Percentiles rank a stretch among this genome's conserved stretches.
Conservation (phyloP, 768 basidiomycete genomes). For the Hypholoma sublateritium region DNA sequence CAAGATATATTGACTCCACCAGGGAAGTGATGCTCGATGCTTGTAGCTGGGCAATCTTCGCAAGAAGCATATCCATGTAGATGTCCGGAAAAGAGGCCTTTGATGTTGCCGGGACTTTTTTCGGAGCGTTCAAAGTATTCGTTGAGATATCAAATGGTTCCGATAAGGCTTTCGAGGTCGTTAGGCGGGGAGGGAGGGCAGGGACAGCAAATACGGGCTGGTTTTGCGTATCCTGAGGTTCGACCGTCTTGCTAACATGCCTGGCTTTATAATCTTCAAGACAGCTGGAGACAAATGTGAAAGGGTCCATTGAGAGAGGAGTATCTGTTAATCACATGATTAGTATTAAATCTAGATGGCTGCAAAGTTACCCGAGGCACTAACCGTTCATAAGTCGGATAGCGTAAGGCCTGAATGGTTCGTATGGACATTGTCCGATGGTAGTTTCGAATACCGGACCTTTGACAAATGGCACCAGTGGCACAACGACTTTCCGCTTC, state of each 20-base stretch:
- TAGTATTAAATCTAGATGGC: no score
- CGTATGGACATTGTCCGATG: constrained; percentile 66
- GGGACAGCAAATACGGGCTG: constrained; percentile 47
- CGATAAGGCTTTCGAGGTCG: constrained; percentile 16
- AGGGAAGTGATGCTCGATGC: constrained; percentile 65
- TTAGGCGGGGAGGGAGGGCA: constrained; percentile 38
- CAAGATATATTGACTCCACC: constrained; percentile 72
- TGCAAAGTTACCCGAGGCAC: constrained; percentile 7
- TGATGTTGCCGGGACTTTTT: constrained; percentile 33
- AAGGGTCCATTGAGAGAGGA: constrained; percentile 74
- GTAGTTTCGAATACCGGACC: constrained; percentile 80
- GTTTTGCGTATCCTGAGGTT: neutral
- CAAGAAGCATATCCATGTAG: constrained; percentile 57
- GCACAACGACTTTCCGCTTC: constrained; percentile 76
- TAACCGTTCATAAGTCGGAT: constrained; percentile 86
- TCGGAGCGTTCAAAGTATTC: constrained; percentile 18
- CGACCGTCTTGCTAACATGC: constrained; percentile 15
- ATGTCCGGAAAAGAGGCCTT: constrained; percentile 71
- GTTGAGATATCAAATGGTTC: constrained; percentile 11
- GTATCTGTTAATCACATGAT: no score
- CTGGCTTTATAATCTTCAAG: constrained; percentile 36
- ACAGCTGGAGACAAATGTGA: constrained; percentile 62
- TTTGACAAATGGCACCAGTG: constrained; percentile 76
- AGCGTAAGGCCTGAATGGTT: constrained; percentile 70
- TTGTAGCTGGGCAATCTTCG: constrained; percentile 61